Percentiles rank a stretch among this genome's conserved stretches.
Evolutionary conservation across 179 eudicot species (phyloP).

Genomic region (Silene vulgaris): DNA sequence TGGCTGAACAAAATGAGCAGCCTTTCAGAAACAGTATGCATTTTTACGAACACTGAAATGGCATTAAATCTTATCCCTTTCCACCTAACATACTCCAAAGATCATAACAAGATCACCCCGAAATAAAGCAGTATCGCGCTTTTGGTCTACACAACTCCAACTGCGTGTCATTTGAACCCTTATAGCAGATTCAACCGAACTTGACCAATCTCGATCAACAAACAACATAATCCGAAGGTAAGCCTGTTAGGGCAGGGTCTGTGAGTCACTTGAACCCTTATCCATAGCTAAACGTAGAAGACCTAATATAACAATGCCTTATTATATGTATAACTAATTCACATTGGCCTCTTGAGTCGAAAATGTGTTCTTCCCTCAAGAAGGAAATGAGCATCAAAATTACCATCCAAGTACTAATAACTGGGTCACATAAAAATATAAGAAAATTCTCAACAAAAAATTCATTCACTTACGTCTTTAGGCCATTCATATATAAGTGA

Average conservation of each 20-base stretch:
- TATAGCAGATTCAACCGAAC: neutral
- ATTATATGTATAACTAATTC: neutral
- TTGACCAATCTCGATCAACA: neutral
- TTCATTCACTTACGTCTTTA: constrained; percentile 66
- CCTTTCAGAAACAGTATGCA: neutral
- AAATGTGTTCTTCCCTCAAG: constrained; percentile 3
- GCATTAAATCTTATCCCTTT: constrained; percentile 5
- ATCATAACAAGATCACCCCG: neutral
- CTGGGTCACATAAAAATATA: neutral
- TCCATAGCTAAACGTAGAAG: neutral
- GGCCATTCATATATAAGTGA: constrained; percentile 97
- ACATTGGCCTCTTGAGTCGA: neutral
- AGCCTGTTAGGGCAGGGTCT: neutral
- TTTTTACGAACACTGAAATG: neutral
- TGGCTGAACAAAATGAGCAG: neutral
- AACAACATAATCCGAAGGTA: neutral
- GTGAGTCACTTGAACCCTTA: neutral
- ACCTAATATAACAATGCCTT: neutral
- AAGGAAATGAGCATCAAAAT: neutral
- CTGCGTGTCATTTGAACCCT: neutral
- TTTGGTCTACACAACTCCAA: neutral
- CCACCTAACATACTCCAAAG: neutral
- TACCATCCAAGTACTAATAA: neutral
- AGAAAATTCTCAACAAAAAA: constrained; percentile 9
- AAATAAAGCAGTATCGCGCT: neutral